These are phyloP conservation scores for Lachancea cidri DNA, from an alignment of 805 yeast genomes.

Conservation along the genomic window DNA sequence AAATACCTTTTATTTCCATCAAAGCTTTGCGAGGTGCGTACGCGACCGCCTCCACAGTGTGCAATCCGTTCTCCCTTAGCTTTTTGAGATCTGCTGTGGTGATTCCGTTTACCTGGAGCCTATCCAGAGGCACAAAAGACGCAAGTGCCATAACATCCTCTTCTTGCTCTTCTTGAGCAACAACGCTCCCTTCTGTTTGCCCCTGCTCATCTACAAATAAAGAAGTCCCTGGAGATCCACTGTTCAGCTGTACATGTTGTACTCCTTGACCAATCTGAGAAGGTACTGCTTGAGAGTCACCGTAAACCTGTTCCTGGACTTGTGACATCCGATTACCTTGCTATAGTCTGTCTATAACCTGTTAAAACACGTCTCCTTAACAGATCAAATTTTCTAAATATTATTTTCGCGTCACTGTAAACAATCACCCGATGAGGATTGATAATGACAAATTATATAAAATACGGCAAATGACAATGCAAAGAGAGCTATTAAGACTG, in stretches of 20 bases:
- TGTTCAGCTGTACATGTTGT: conserved; percentile 1
- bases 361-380: neutral
- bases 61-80: conserved; percentile 74
- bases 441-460: neutral
- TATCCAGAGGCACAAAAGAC: conserved; percentile 33
- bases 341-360: neutral
- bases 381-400: neutral
- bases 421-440: neutral
- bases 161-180: conserved; percentile 27
- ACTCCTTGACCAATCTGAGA: neutral
- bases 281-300: conserved; percentile 8
- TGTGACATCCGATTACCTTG: conserved; percentile 8
- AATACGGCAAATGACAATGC: neutral
- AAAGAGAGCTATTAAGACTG: neutral
- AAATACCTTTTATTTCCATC: conserved; percentile 79
- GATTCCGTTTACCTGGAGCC: conserved; percentile 74
- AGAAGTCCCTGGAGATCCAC: conserved; percentile 1
- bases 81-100: conserved; percentile 72
- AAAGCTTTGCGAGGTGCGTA: conserved; percentile 83
- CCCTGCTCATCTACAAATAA: conserved; percentile 2
- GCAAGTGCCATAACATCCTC: conserved; percentile 47
- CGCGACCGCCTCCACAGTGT: conserved; percentile 90
- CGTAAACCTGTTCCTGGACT: conserved; percentile 10
- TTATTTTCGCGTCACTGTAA: neutral
- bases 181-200: conserved; percentile 7